Percentiles rank a stretch among this genome's conserved stretches.
Conservation (phyloP, 192 early-diverging fungal species). For the Kickxella alabastrina region DNA sequence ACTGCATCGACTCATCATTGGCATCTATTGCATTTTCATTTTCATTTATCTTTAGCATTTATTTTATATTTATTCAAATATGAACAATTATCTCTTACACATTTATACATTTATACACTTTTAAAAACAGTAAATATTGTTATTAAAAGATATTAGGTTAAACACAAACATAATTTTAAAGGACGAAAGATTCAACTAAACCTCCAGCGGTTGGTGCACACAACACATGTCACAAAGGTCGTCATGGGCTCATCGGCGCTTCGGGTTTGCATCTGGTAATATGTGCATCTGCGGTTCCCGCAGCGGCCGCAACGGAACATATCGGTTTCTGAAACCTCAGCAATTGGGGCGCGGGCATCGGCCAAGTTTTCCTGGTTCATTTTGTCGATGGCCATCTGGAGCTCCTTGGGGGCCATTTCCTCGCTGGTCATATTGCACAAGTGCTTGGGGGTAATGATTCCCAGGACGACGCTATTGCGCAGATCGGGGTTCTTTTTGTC, state of each 20-base stretch:
- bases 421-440: conserved; percentile 80
- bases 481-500: conserved; percentile 75
- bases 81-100: too few relatives aligned
- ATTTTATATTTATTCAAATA: too few relatives aligned
- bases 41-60: not conserved
- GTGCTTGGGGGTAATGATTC: conserved; percentile 57
- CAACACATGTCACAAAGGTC: conserved; percentile 89
- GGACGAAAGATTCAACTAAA: conserved; percentile 18
- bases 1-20: not conserved
- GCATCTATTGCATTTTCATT: not conserved
- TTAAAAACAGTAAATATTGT: too few relatives aligned
- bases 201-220: conserved; percentile 88
- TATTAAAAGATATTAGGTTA: too few relatives aligned
- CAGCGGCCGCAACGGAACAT: conserved; percentile 95
- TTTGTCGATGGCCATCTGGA: conserved; percentile 63
- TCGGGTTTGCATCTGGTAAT: conserved; percentile 96
- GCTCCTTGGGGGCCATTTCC: conserved; percentile 91
- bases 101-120: too few relatives aligned
- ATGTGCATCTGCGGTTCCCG: conserved; percentile 77
- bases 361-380: conserved; percentile 72
- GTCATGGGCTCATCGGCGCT: conserved; percentile 99
- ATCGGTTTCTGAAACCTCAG: conserved; percentile 78
- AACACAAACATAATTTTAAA: too few relatives aligned
- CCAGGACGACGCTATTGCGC: conserved; percentile 63
- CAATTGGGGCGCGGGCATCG: conserved; percentile 71